Evolutionary conservation across 2,329 filamentous ascomycete species (phyloP).

Genomic region (Aurifilum marmelostoma): DNA sequence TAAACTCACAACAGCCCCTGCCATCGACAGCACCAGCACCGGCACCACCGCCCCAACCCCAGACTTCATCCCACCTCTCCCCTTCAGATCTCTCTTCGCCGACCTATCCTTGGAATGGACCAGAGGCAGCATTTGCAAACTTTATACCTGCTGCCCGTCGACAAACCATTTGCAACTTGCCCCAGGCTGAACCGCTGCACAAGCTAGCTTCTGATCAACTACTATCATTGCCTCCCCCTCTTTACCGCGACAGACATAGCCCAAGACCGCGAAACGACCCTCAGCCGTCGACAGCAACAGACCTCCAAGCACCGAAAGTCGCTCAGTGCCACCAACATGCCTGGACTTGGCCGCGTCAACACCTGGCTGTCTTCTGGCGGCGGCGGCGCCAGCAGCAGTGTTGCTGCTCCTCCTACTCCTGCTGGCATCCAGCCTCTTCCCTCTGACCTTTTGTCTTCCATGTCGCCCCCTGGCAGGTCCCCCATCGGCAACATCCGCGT

Average conservation of each 20-base stretch:
- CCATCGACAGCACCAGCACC: not conserved
- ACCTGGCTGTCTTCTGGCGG: conserved; percentile 29
- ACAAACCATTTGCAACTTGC: conserved; percentile 5
- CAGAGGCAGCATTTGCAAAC: conserved; percentile 14
- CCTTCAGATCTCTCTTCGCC: not conserved
- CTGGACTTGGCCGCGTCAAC: conserved; percentile 23
- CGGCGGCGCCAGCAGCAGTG: not conserved
- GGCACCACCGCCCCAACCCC: not conserved
- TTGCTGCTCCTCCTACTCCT: not conserved
- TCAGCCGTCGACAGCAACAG: conserved; percentile 6
- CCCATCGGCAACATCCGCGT: conserved; percentile 48
- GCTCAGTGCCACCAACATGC: conserved; percentile 21
- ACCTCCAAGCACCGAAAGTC: conserved; percentile 24
- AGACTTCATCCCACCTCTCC: not conserved
- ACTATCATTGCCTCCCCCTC: conserved; percentile 19
- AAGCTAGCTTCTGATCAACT: conserved; percentile 13
- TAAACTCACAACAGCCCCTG: conserved; percentile 9
- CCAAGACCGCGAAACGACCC: not conserved
- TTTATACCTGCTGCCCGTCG: conserved; percentile 9
- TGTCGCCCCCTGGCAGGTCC: conserved; percentile 18
- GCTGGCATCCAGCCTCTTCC: not conserved
- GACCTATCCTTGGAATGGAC: conserved; percentile 6
- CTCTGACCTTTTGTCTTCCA: not conserved
- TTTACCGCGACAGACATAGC: conserved; percentile 4
- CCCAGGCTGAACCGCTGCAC: conserved; percentile 4